phyloP scores from a whole-genome alignment of 164 flowering plant species.

The Liriodendron chinense region DNA sequence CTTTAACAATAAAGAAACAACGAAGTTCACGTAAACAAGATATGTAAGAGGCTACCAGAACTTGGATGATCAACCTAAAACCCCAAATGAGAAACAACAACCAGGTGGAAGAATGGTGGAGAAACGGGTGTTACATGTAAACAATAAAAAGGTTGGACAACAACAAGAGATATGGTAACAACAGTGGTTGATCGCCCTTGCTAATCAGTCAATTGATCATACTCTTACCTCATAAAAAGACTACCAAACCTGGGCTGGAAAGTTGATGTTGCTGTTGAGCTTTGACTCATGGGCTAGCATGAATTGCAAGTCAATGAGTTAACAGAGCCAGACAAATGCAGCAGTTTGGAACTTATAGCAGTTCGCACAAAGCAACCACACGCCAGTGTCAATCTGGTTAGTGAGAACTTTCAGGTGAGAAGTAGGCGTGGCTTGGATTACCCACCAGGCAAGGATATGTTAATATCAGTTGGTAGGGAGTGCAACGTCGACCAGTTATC shows the following conservation, averaged over 20 bases:
- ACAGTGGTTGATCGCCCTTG: constrained; percentile 12
- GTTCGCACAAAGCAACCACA: constrained; percentile 16
- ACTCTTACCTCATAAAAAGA: constrained; percentile 7
- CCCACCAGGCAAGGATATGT: constrained; percentile 55
- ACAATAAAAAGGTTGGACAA: background rate
- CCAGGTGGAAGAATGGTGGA: background rate
- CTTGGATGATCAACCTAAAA: background rate
- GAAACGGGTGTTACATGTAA: constrained; percentile 9
- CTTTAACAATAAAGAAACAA: too few relatives aligned
- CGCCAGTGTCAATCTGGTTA: constrained; percentile 26
- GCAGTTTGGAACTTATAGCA: background rate
- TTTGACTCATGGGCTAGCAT: background rate
- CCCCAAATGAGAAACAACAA: constrained; percentile 1
- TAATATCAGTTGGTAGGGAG: constrained; percentile 54
- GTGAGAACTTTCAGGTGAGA: constrained; percentile 22
- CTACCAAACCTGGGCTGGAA: constrained; percentile 7
- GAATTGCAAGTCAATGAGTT: constrained; percentile 12
- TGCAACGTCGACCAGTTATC: constrained; percentile 70
- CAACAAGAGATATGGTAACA: constrained; percentile 11
- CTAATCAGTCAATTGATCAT: constrained; percentile 1
- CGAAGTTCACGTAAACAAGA: background rate
- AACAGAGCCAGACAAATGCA: constrained; percentile 9
- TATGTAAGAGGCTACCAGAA: background rate
- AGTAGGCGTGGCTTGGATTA: constrained; percentile 9
- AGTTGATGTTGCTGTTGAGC: constrained; percentile 4